These are phyloP conservation scores for Cercospora beticola DNA, from an alignment of 2,329 filamentous ascomycete genomes.

Conservation along the genomic window DNA sequence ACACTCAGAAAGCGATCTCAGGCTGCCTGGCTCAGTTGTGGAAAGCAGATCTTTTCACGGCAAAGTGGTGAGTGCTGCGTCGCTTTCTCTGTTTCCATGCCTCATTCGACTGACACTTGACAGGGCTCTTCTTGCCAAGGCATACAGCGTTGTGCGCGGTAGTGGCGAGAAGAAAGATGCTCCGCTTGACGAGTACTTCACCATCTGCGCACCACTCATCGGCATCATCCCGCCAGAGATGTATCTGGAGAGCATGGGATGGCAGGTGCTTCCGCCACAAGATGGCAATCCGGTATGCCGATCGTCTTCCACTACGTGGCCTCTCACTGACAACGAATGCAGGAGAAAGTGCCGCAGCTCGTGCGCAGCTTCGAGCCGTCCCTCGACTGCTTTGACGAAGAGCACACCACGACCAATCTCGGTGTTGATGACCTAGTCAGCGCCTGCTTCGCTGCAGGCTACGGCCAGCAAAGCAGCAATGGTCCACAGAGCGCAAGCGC, in stretches of 20 bases:
- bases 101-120: background rate
- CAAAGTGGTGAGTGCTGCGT: conserved; percentile 43
- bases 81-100: background rate
- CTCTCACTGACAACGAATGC: background rate
- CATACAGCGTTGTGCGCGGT: no score
- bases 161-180: no score
- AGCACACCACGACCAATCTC: conserved; percentile 19
- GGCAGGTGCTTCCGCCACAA: conserved; percentile 39
- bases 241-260: conserved; percentile 50
- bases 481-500: conserved; percentile 23
- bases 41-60: conserved; percentile 48
- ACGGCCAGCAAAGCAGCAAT: conserved; percentile 18
- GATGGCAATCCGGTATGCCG: conserved; percentile 3
- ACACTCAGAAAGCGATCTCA: conserved; percentile 54
- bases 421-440: conserved; percentile 21
- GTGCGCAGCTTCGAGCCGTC: conserved; percentile 9
- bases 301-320: background rate
- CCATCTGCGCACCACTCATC: no score
- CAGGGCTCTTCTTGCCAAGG: no score
- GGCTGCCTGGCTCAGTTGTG: conserved; percentile 52
- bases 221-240: no score
- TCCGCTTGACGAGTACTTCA: no score
- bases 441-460: no score
- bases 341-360: conserved; percentile 13
- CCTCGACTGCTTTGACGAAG: conserved; percentile 17